phyloP scores from a whole-genome alignment of 2,329 filamentous ascomycete genomes.

The Pseudocercospora macadamiae region DNA sequence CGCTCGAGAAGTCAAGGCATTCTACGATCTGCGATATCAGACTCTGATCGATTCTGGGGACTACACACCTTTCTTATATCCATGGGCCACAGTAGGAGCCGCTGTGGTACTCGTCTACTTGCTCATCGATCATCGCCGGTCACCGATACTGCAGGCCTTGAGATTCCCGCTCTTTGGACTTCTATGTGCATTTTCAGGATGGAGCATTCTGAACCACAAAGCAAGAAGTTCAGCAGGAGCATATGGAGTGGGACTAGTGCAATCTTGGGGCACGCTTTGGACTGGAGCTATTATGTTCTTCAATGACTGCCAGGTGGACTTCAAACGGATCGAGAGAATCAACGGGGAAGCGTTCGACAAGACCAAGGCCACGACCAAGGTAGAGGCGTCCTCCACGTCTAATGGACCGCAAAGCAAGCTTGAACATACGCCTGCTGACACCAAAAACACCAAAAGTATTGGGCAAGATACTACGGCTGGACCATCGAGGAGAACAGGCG shows the following conservation, averaged over 20 bases:
- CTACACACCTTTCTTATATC: constrained; percentile 49
- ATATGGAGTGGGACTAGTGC: constrained; percentile 59
- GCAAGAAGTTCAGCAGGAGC: constrained; percentile 55
- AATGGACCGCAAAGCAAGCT: not conserved
- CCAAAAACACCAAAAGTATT: not conserved
- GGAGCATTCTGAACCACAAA: constrained; percentile 49
- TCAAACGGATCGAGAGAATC: constrained; percentile 57
- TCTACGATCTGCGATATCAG: constrained; percentile 47
- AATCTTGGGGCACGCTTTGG: constrained; percentile 59
- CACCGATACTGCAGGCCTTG: constrained; percentile 42
- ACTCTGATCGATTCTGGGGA: constrained; percentile 43
- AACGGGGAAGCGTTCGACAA: constrained; percentile 9
- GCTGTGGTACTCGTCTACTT: constrained; percentile 53
- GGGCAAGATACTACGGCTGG: not conserved
- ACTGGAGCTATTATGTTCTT: constrained; percentile 56
- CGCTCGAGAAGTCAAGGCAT: constrained; percentile 31
- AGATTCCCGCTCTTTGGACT: constrained; percentile 52
- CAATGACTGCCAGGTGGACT: constrained; percentile 59
- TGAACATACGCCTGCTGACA: not conserved
- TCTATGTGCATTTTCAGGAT: constrained; percentile 48
- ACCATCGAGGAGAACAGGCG: not conserved
- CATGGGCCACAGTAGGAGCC: constrained; percentile 45
- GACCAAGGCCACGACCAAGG: constrained; percentile 5
- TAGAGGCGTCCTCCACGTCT: too few species aligned
- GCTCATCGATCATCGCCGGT: constrained; percentile 52